Evolutionary conservation across 257 asterid genomes (phyloP), one percentile per base, ranked within the genome.

Genomic region (Marsdenia floribunda): DNA sequence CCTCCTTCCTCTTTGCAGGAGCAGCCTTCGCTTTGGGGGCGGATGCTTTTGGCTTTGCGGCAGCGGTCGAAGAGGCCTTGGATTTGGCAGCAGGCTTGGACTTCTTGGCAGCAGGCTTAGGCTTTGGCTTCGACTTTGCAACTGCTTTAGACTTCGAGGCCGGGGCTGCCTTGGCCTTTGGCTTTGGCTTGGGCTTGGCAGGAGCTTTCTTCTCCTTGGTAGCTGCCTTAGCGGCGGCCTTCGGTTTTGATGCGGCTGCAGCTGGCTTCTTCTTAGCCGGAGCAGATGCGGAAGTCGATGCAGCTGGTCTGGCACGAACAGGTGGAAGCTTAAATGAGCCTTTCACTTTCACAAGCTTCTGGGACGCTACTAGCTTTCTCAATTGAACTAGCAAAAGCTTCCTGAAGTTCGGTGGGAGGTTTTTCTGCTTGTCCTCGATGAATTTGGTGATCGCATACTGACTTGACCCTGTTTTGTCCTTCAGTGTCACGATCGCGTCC

Each of bases 401-500:
- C 75, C 71, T 88, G 78, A 92, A 92, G 82, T 90, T 93, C 13
- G 88, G 35, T 7, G 97, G 94, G 49, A 93, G 86, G 71, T 53
- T 82, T 80, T 89, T 90, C 74, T 93, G 91, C 80, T 90, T 90
- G 3, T 89, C 94, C 42, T 90, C 98, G 8, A 86, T 82, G 80
- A 87, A 90, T 80, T 90, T 93, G 73, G 82, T 50, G 21, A 93
- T 89, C 38, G 98, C 98, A 61, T 84, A 79, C 71, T 87, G 98
- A 40, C 98, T 93, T 71, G 98, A 93, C 54, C 97, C 97, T 1
- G 92, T 85, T 71, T 73, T 80, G 37, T 93, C 98, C 83, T 93
- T 89, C 81, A 90, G 68, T 22, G 93, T 63, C 77, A 38, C 86
- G 75, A 93, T 89, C 77, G 96, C 97, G 1, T 89, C 97, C 80